Evolutionary conservation across 805 yeast species (phyloP), one percentile per base, ranked within the genome.

Genomic region (fission yeast (Schizosaccharomyces pombe)): DNA sequence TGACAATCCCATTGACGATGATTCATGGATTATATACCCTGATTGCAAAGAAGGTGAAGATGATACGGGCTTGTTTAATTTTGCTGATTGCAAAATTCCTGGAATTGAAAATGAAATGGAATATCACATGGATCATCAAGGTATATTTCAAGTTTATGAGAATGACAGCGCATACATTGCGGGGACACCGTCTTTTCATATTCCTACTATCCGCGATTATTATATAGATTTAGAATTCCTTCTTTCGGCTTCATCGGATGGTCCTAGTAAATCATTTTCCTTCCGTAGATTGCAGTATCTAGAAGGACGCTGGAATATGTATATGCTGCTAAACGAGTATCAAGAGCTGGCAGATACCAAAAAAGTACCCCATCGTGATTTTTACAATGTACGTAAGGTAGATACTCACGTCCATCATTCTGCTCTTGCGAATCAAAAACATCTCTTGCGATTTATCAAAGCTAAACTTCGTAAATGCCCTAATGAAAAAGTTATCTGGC

Each of bases 351-450:
- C 87, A 16, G 91, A 84, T 58, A 80, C 94, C 8, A 91, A 91
- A 32, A 31, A 79, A 57, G 87, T 87, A 60, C 97, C 97, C 3
- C 99, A 91, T 65, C 79, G 99, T 66, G 99, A 89, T 67, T 91
- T 89, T 64, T 89, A 89, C 69, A 89, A 89, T 63, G 95, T 86
- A 47, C 78, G 97, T 69, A 89, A 89, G 65, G 96, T 91, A 39
- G 98, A 89, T 64, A 91, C 97, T 19, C 99, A 91, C 72, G 95
- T 91, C 61, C 99, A 91, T 66, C 98, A 93, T 66, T 84, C 95
- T 8, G 99, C 99, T 9, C 87, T 96, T 67, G 93, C 93, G 97
- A 93, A 93, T 63, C 98, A 91, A 69, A 91, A 91, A 68, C 99
- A 91, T 69, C 70, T 91, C 62, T 72, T 91, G 59, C 80, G 99